These are phyloP conservation scores for Ceratonia siliqua DNA, from an alignment of 306 rosid genomes.

Conservation along the genomic window DNA sequence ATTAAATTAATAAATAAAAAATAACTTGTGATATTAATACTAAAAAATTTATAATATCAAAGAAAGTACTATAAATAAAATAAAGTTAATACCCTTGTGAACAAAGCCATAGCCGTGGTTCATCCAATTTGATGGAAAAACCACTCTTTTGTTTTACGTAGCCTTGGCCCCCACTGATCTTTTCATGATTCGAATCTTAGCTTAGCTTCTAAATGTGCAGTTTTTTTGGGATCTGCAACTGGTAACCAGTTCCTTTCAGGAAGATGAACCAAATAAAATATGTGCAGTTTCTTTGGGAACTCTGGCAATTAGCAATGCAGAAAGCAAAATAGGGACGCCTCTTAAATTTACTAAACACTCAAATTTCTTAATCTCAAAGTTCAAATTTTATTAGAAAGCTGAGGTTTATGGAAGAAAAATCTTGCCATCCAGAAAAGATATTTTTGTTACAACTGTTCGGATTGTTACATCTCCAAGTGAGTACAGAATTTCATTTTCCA, in stretches of 20 bases:
- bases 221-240: constrained; percentile 16
- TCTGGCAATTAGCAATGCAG: not conserved
- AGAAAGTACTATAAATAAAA: no score
- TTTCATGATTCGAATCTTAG: constrained; percentile 31
- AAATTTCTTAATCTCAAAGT: not conserved
- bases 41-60: no score
- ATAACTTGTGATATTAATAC: no score
- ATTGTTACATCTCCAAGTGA: constrained; percentile 35
- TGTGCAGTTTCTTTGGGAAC: constrained; percentile 5
- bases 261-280: not conserved
- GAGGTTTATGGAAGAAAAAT: constrained; percentile 19
- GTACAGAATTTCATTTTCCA: constrained; percentile 31
- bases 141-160: constrained; percentile 29
- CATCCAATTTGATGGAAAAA: no score
- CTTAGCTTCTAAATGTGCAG: not conserved
- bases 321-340: not conserved
- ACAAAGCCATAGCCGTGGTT: no score
- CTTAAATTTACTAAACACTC: no score
- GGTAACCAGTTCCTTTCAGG: constrained; percentile 25
- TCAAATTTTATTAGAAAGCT: not conserved
- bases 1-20: no score
- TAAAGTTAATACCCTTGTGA: no score
- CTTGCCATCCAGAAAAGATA: constrained; percentile 27
- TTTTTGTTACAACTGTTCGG: constrained; percentile 44
- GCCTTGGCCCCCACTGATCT: constrained; percentile 22